phyloP scores from a whole-genome alignment of 1,139 yeast genomes.

The Candida dubliniensis region DNA sequence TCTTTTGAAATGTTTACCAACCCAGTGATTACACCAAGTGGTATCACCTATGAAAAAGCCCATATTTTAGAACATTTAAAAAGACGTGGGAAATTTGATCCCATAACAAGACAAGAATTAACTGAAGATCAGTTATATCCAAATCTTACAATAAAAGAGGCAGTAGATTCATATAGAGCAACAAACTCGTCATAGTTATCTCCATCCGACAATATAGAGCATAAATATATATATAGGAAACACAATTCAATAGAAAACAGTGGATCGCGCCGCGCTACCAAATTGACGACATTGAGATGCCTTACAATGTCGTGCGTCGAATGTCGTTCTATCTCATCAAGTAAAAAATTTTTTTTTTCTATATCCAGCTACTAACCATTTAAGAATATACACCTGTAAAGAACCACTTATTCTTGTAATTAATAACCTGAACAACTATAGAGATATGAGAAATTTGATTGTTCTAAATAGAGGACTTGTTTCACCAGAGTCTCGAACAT shows the following conservation, averaged over 20 bases:
- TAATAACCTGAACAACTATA: too few relatives aligned
- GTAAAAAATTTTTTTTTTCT: too few relatives aligned
- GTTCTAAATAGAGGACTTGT: constrained; percentile 58
- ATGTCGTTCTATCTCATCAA: too few relatives aligned
- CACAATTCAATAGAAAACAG: not conserved
- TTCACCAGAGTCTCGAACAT: constrained; percentile 47
- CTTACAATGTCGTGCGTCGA: too few relatives aligned
- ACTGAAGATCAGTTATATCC: constrained; percentile 42
- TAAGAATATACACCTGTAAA: too few relatives aligned
- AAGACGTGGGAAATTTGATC: constrained; percentile 18
- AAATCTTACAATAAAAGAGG: constrained; percentile 42
- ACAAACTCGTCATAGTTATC: not conserved
- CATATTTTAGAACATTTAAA: constrained; percentile 14
- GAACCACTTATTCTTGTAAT: too few relatives aligned
- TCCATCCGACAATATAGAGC: not conserved
- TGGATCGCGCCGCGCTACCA: too few relatives aligned
- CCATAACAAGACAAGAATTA: constrained; percentile 32
- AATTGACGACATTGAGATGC: too few relatives aligned
- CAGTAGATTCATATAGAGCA: constrained; percentile 30
- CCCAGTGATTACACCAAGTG: constrained; percentile 53
- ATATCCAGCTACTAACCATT: too few relatives aligned
- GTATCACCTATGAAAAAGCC: constrained; percentile 47
- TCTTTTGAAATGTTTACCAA: constrained; percentile 45
- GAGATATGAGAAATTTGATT: constrained; percentile 55
- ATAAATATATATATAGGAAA: not conserved